Evolutionary conservation across 805 yeast genomes (phyloP).

Genomic region (Starmerella vitae): DNA sequence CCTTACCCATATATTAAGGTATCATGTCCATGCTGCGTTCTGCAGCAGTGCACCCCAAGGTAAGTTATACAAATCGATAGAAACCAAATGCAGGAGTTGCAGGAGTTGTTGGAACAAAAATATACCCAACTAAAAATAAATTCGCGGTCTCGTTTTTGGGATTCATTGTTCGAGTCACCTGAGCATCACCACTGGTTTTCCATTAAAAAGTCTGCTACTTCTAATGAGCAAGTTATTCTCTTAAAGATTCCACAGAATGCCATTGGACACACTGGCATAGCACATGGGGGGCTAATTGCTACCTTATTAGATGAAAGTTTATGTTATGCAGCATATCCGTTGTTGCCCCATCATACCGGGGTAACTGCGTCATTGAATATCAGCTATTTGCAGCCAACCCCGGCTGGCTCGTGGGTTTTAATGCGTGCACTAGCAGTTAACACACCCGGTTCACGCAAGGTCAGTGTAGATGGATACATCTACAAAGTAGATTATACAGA

Average conservation of each 20-base stretch:
- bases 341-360: slow-evolving; percentile 67
- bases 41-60: too few species aligned
- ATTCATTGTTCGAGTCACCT: slow-evolving; percentile 2
- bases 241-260: slow-evolving; percentile 28
- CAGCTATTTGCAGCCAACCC: slow-evolving; percentile 44
- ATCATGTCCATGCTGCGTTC: too few species aligned
- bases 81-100: not conserved
- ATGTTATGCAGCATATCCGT: slow-evolving; percentile 73
- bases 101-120: not conserved
- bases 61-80: too few species aligned
- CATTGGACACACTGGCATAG: slow-evolving; percentile 53
- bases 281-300: slow-evolving; percentile 80
- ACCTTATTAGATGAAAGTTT: slow-evolving; percentile 77
- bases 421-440: slow-evolving; percentile 54
- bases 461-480: slow-evolving; percentile 55
- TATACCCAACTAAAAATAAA: not conserved
- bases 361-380: slow-evolving; percentile 72
- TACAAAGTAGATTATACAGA: slow-evolving; percentile 32
- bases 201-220: not conserved
- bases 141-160: slow-evolving; percentile 3
- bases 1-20: too few species aligned
- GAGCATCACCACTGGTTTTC: not conserved
- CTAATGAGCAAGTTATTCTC: slow-evolving; percentile 9
- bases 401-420: slow-evolving; percentile 50
- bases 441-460: slow-evolving; percentile 59